Evolutionary conservation across 371 early-diverging fungal species (phyloP).

Genomic region (Choanephora cucurbitarum): DNA sequence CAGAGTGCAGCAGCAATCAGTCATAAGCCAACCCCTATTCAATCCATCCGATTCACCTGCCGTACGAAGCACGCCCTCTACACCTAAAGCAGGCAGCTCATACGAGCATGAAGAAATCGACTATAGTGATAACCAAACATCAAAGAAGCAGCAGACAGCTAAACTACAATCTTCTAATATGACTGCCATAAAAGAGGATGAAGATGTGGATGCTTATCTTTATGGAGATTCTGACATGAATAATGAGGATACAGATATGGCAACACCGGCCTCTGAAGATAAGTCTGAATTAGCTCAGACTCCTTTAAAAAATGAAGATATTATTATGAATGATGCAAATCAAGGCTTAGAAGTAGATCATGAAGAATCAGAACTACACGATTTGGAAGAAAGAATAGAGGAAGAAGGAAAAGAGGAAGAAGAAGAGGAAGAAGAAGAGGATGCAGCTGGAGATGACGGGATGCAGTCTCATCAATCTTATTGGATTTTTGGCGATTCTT

Average conservation of each 20-base stretch:
- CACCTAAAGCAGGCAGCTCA: background rate
- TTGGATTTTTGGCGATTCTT: conserved; percentile 50
- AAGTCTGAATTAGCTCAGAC: background rate
- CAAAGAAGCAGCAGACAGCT: background rate
- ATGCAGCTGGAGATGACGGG: background rate
- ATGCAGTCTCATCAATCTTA: conserved; percentile 43
- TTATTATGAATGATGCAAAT: background rate
- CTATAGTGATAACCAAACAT: background rate
- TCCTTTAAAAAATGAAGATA: background rate
- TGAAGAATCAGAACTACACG: conserved; percentile 2
- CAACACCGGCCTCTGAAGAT: background rate
- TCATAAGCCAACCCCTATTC: background rate
- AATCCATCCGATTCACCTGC: background rate
- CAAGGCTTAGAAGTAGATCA: background rate
- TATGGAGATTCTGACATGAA: conserved; percentile 33
- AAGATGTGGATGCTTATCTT: conserved; percentile 35
- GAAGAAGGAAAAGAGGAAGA: background rate
- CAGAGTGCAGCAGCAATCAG: conserved; percentile 1
- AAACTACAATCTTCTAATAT: background rate
- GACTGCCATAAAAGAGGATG: conserved; percentile 20
- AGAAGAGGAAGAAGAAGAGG: conserved; percentile 1
- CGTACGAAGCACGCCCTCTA: background rate
- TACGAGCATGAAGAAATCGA: background rate
- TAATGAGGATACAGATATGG: background rate
- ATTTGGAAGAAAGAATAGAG: too few species aligned